Base-by-base conservation (phyloP, 139 green algal species). In the Auxenochlorella protothecoides region DNA sequence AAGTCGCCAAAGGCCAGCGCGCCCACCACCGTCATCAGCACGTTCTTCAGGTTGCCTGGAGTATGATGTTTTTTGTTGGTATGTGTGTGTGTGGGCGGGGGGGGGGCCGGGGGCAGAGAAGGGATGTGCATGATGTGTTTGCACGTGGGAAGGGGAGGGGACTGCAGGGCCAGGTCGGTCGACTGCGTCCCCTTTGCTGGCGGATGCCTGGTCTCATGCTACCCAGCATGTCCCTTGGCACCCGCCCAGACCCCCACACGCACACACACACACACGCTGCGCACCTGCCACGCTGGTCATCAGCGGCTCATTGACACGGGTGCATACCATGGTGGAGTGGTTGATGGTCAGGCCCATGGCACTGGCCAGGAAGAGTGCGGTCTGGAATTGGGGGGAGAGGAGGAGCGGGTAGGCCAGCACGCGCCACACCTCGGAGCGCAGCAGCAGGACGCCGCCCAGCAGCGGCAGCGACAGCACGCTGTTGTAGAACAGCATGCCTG, bases 241-340 rank as follows among this genome's bases (percentile, higher is more conserved):
- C 27, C 27, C 27, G 27, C 27, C 27, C 27, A 44, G 27, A 44
- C 27, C 27, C 27, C n/a, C 0, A 55, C 6, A 55, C n/a, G 52
- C 10, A 10, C 52, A 7, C 65, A 59, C 65, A 69, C 54, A 7
- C 15, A 14, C n/a, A 16, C 55, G 3, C 3, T 3, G 6, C 72
- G 8, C 72, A 72, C 86, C 86, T n/a, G 84, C 84, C 9, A 89
- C 84, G 61, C 74, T 85, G 6, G 85, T 91, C 69, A 83, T 89
- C 51, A 92, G 77, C 13, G 87, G 87, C 61, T 91, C 87, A 65
- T 92, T 92, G 16, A 88, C 66, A 59, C 84, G 72, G 5, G 87
- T 92, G 73, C 87, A 92, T 16, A 92, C 70, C 65, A 91, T 89
- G 7, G 78, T 87, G 52, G 81, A 85, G 76, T 92, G 87, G 73